Conservation (phyloP, 2,329 filamentous ascomycete species). For the Monilinia aucupariae region DNA sequence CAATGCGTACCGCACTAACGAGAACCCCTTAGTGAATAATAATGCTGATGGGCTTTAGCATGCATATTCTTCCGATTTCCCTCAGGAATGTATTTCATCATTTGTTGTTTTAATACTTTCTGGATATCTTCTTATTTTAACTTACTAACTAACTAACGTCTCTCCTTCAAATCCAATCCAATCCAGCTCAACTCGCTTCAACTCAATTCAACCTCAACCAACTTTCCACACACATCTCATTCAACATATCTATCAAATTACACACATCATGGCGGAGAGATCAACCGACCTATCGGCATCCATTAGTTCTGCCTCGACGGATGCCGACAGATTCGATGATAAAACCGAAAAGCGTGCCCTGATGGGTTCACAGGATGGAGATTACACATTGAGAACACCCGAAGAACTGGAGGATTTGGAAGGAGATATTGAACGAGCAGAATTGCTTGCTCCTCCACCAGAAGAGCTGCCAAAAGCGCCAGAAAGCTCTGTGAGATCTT, state of each 20-base stretch:
- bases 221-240: not conserved
- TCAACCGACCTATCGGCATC: slow-evolving; percentile 27
- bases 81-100: not conserved
- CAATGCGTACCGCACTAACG: not conserved
- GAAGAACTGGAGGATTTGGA: slow-evolving; percentile 38
- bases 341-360: slow-evolving; percentile 26
- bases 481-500: slow-evolving; percentile 37
- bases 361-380: slow-evolving; percentile 21
- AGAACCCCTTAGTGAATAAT: not conserved
- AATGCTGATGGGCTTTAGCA: not conserved
- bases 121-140: not conserved
- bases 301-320: slow-evolving; percentile 30
- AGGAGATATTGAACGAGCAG: slow-evolving; percentile 40
- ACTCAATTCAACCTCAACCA: not conserved
- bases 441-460: slow-evolving; percentile 37
- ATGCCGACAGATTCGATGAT: slow-evolving; percentile 29
- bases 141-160: not conserved
- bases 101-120: not conserved
- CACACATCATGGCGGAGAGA: slow-evolving; percentile 28
- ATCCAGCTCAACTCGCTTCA: not conserved
- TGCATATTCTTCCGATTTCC: not conserved
- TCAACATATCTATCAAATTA: not conserved
- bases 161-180: not conserved
- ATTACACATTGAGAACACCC: slow-evolving; percentile 28
- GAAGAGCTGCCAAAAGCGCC: slow-evolving; percentile 33